A percentile compares a stretch with the other conserved stretches of the same genome.
Conservation (phyloP, 305 asterid genomes). For the Fraxinus floribunda region DNA sequence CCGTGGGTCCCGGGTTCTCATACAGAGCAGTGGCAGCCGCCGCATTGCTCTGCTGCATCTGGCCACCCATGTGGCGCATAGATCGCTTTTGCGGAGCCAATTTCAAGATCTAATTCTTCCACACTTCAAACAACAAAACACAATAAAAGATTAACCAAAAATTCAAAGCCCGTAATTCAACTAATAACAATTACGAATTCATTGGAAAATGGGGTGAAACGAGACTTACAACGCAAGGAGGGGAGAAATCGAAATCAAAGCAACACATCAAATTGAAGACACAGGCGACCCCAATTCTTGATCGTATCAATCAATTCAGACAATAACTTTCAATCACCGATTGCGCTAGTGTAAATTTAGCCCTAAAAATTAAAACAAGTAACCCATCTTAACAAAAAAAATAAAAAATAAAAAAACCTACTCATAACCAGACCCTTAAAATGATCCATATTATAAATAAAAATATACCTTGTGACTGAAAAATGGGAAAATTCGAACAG, state of each 20-base stretch:
- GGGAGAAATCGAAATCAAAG: constrained; percentile 37
- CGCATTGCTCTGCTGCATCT: constrained; percentile 94
- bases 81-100: constrained; percentile 98
- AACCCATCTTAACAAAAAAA: constrained; percentile 4
- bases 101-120: constrained; percentile 65
- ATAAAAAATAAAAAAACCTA: not conserved
- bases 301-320: constrained; percentile 28
- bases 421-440: not conserved
- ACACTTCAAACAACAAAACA: constrained; percentile 29
- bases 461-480: not conserved
- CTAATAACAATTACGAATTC: not conserved
- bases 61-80: constrained; percentile 99
- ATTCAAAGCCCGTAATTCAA: not conserved
- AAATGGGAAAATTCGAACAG: constrained; percentile 33
- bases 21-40: constrained; percentile 88
- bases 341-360: constrained; percentile 17
- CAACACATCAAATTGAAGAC: constrained; percentile 42
- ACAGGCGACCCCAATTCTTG: constrained; percentile 33
- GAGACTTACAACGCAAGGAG: constrained; percentile 30
- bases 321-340: constrained; percentile 19
- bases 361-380: constrained; percentile 26
- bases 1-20: constrained; percentile 81
- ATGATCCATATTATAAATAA: constrained; percentile 13
- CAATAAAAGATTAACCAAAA: constrained; percentile 13
- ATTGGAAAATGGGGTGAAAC: not conserved